Conservation (phyloP, 768 basidiomycete species). For the Amanita polypyramis region DNA sequence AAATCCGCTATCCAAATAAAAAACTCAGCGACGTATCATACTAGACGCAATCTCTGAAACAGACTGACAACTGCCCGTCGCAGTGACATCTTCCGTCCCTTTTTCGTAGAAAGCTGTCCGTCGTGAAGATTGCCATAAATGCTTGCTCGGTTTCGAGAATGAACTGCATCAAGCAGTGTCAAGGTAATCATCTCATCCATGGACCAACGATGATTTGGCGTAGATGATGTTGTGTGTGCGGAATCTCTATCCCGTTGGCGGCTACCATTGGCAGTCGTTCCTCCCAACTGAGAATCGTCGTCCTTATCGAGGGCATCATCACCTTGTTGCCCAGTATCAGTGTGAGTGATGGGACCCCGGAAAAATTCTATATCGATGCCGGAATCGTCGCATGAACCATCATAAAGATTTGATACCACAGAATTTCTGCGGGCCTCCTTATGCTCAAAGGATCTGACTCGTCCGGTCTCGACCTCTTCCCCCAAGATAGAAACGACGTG, state of each 20-base stretch:
- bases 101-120: not conserved
- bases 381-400: not conserved
- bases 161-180: slow-evolving; percentile 21
- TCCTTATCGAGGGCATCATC: not conserved
- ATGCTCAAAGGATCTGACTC: too few species aligned
- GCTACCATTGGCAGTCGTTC: not conserved
- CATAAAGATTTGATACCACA: not conserved
- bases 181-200: slow-evolving; percentile 18
- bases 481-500: slow-evolving; percentile 2
- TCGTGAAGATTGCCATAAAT: not conserved
- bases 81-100: not conserved
- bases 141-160: slow-evolving; percentile 12
- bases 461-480: not conserved
- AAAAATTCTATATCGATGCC: not conserved
- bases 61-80: not conserved
- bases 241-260: not conserved
- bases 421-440: not conserved
- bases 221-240: not conserved
- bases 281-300: not conserved
- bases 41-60: not conserved
- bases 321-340: not conserved
- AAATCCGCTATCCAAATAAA: not conserved
- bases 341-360: not conserved
- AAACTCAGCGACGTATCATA: not conserved
- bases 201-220: slow-evolving; percentile 3